Evolutionary conservation across 805 yeast species (phyloP), one percentile per base, ranked within the genome.

Genomic region (Candida xyloterini): DNA sequence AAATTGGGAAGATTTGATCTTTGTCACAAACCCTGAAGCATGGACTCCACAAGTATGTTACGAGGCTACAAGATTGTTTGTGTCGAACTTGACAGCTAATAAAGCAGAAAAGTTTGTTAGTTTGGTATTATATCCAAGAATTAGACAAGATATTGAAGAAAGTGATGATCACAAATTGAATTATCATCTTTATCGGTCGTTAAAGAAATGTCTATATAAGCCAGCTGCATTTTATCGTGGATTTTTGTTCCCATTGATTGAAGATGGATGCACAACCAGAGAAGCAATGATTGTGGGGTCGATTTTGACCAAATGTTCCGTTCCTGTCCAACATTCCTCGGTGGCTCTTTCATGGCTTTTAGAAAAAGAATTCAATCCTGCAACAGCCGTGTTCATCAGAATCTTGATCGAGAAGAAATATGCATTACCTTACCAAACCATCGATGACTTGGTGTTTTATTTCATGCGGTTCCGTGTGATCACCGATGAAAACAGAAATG

Each of bases 191-290:
- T 93, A 93, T 63, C 78, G 96, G 56, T 81, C 99, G 0, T 67
- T 93, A 52, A 91, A 90, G 64, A 93, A 93, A 67, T 78, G 97
- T 0, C 73, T 95, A 39, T 93, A 93, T 71, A 93, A 93, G 63
- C 99, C 99, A 22, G 89, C 93, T 40, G 99, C 99, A 9, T 93
- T 91, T 57, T 93, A 91, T 75, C 91, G 89, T 64, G 99, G 99
- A 1, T 89, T 93, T 57, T 68, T 93, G 44, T 86, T 93, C 59
- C 98, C 97, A 16, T 70, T 93, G 43, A 85, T 89, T 13, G 95
- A 88, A 55, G 74, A 78, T n/a, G 85, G 85, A 38, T 90, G 98
- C 63, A 74, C 95, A 4, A 81, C 87, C 7, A 78, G 95, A 57
- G 99, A 93, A 63, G 98, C 99, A 4, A 79, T 93, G 46, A 89